phyloP scores from a whole-genome alignment of 352 stramenopile genomes.

The Peronospora tabacina region DNA sequence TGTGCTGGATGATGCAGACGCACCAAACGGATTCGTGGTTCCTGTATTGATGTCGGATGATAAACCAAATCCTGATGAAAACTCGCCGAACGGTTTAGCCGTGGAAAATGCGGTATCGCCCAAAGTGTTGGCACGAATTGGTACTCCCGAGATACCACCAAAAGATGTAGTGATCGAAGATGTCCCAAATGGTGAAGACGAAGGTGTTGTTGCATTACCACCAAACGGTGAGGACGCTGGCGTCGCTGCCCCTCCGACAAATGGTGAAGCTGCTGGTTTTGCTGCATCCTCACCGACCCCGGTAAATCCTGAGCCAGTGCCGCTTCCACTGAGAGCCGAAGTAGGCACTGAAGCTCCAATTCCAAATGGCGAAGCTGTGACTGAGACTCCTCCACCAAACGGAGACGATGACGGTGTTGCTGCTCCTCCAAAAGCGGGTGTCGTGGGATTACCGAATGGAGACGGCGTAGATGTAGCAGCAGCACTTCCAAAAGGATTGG shows the following conservation, averaged over 20 bases:
- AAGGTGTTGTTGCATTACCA: constrained; percentile 1
- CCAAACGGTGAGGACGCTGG: constrained; percentile 24
- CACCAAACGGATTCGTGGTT: constrained; percentile 17
- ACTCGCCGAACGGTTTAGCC: constrained; percentile 12
- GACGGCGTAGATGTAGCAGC: constrained; percentile 18
- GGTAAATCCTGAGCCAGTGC: constrained; percentile 5
- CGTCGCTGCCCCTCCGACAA: constrained; percentile 5
- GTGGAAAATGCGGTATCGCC: constrained; percentile 5
- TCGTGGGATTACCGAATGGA: constrained; percentile 22
- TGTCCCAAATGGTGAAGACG: constrained; percentile 23
- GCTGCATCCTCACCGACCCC: constrained; percentile 4
- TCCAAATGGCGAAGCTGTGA: constrained; percentile 23
- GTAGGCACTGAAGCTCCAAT: constrained; percentile 2
- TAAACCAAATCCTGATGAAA: constrained; percentile 13
- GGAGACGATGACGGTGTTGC: constrained; percentile 16
- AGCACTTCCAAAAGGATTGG: constrained; percentile 23
- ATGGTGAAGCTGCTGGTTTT: constrained; percentile 19
- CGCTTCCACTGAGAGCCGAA: constrained; percentile 12
- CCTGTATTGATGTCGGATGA: constrained; percentile 10
- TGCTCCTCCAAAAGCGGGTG: constrained; percentile 26
- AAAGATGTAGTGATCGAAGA: constrained; percentile 18
- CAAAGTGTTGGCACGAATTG: constrained; percentile 18
- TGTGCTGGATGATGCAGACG: constrained; percentile 9
- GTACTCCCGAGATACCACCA: constrained; percentile 11
- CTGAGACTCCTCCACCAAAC: constrained; percentile 17